A percentile compares a stretch with the other conserved stretches of the same genome.
These are phyloP conservation scores for Spatholobus suberectus DNA, from an alignment of 306 rosid species.

Conservation along the genomic window DNA sequence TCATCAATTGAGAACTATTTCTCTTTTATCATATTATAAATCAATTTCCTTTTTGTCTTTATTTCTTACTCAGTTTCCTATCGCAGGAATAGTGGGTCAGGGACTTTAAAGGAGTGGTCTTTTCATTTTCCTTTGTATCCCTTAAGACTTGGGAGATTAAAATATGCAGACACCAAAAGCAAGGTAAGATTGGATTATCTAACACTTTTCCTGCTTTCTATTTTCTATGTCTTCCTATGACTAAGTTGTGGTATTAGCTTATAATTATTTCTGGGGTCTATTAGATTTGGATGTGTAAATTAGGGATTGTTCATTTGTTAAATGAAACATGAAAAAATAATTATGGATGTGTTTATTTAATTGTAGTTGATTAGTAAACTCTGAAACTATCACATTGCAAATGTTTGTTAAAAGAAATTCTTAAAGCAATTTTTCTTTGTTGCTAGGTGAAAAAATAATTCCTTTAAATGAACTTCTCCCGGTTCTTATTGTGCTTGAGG, in stretches of 20 bases:
- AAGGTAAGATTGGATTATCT: slow-evolving; percentile 58
- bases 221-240: background rate
- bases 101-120: too few relatives aligned
- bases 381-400: too few relatives aligned
- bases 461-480: too few relatives aligned
- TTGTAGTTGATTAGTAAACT: too few relatives aligned
- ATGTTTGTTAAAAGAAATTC: too few relatives aligned
- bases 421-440: too few relatives aligned
- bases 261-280: slow-evolving; percentile 11
- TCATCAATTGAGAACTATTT: too few relatives aligned
- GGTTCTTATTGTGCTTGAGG: too few relatives aligned
- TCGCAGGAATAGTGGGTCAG: slow-evolving; percentile 70
- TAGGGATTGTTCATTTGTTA: background rate
- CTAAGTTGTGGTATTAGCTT: background rate
- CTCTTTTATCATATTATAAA: slow-evolving; percentile 47
- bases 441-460: too few relatives aligned
- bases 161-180: slow-evolving; percentile 90
- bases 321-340: background rate
- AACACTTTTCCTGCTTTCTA: background rate
- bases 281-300: background rate
- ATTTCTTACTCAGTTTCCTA: slow-evolving; percentile 52
- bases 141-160: too few relatives aligned
- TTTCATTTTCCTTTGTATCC: slow-evolving; percentile 41
- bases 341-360: background rate
- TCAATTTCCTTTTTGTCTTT: slow-evolving; percentile 54